phyloP scores from a whole-genome alignment of 2,329 filamentous ascomycete genomes.

The Pseudogymnoascus sp. region DNA sequence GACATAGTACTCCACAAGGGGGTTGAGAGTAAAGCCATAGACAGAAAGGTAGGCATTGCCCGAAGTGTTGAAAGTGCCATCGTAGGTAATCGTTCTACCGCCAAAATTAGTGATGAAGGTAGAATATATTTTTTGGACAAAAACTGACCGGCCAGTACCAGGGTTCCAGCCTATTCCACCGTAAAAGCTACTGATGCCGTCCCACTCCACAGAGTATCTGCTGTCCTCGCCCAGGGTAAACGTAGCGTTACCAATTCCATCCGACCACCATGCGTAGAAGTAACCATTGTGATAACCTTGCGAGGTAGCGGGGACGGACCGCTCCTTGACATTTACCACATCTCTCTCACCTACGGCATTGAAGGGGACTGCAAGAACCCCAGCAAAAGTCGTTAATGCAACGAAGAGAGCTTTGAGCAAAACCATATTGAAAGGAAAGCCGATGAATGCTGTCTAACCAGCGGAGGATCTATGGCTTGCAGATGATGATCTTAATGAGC shows the following conservation, averaged over 20 bases:
- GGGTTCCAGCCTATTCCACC: constrained; percentile 42
- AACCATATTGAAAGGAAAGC: constrained; percentile 31
- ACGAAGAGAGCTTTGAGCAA: constrained; percentile 34
- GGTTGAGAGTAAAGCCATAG: constrained; percentile 47
- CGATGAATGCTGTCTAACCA: neutral
- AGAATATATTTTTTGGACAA: neutral
- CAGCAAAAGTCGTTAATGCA: constrained; percentile 29
- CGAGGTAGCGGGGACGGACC: constrained; percentile 34
- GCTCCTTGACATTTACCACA: neutral
- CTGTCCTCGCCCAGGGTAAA: constrained; percentile 49
- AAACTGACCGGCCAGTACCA: constrained; percentile 28
- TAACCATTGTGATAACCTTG: constrained; percentile 49
- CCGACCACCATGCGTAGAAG: constrained; percentile 54
- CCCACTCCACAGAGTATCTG: constrained; percentile 42
- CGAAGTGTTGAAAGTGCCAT: constrained; percentile 31
- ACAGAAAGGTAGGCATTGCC: constrained; percentile 43
- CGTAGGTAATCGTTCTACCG: constrained; percentile 34
- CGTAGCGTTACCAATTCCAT: constrained; percentile 39
- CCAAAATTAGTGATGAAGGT: neutral
- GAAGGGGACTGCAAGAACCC: neutral
- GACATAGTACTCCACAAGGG: constrained; percentile 51
- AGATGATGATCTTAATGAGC: neutral
- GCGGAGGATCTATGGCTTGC: neutral
- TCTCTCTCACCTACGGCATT: neutral
- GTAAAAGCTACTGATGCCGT: constrained; percentile 38